Evolutionary conservation across 2,329 filamentous ascomycete genomes (phyloP), one percentile per base, ranked within the genome.

Genomic region (Colletotrichum sp.): DNA sequence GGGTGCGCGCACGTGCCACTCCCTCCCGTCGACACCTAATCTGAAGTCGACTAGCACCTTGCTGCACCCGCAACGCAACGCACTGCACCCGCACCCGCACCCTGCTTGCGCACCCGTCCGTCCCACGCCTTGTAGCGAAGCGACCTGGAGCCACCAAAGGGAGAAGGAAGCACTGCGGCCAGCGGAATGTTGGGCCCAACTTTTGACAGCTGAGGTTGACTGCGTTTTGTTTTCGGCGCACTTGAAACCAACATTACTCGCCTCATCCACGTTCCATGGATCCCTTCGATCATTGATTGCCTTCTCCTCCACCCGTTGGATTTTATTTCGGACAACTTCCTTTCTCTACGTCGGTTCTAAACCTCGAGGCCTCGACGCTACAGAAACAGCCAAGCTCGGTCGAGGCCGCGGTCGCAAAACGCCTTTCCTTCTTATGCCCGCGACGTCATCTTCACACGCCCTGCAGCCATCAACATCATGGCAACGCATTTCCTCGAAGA

Each of bases 401-500:
- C 71, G 71, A 74, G 70, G 73, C 69, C 63, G 52, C 52, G 39
- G 67, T 75, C 52, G 67, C 61, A 61, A 61, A 21, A 36, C 48
- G 26, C 32, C 26, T 15, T 69, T 10, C 24, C 55, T 39, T 63
- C 57, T 34, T 65, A 68, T 76, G 67, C 52, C 72, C 55, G 67
- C 75, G 57, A 77, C 74, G 67, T 73, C 75, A 64, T 72, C 63
- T 48, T 64, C 21, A 48, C n/a, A 55, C 13, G 32, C 52, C 21
- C 72, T 55, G 32, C 69, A 72, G 71, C 59, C 71, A 67, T 71
- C 74, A 65, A 74, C 83, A 83, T 69, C 77, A 92, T 92, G 90
- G 87, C 90, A 70, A 63, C 67, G 21, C 66, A 68, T 48, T 92
- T 93, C 79, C 87, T 94, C 78, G 92, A 93, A 82, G 96, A 98